Percentiles rank a stretch among this genome's conserved stretches.
These are phyloP conservation scores for Nectriaceae sp. DNA, from an alignment of 2,329 filamentous ascomycete species.

Conservation along the genomic window DNA sequence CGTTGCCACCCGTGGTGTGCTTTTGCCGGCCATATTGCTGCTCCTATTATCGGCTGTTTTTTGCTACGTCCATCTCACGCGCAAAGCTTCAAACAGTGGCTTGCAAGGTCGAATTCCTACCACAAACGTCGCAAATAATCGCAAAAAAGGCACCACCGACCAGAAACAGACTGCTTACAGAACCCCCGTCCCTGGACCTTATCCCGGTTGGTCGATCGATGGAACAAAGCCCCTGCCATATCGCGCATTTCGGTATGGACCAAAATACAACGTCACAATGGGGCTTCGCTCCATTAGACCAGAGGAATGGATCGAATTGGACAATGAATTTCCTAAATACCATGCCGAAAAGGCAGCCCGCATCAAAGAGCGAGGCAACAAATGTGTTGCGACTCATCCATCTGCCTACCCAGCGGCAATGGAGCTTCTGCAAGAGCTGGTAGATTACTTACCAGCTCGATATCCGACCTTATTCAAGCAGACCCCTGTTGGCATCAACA, in stretches of 20 bases:
- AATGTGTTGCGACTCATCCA: constrained; percentile 69
- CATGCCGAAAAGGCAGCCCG: constrained; percentile 71
- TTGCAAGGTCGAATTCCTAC: too few relatives aligned
- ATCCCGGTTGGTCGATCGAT: constrained; percentile 68
- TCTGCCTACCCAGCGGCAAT: constrained; percentile 71
- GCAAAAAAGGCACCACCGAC: too few relatives aligned
- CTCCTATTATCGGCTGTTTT: too few relatives aligned
- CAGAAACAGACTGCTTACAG: constrained; percentile 45
- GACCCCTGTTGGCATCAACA: constrained; percentile 67
- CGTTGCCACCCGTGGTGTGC: too few relatives aligned
- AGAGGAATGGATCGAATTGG: constrained; percentile 82
- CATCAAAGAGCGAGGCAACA: constrained; percentile 65
- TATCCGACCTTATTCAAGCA: constrained; percentile 72
- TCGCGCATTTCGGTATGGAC: constrained; percentile 75
- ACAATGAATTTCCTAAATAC: constrained; percentile 74
- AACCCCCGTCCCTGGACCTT: constrained; percentile 60
- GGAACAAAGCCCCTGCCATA: constrained; percentile 75
- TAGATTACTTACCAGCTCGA: constrained; percentile 69
- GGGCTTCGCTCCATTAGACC: constrained; percentile 70
- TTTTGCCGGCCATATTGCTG: too few relatives aligned
- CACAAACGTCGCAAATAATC: too few relatives aligned
- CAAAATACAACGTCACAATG: constrained; percentile 77
- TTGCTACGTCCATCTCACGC: too few relatives aligned
- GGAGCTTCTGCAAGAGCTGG: constrained; percentile 75
- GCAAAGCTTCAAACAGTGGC: too few relatives aligned